Conservation (phyloP, 2,329 filamentous ascomycete genomes). For the Colletotrichum coccodes region DNA sequence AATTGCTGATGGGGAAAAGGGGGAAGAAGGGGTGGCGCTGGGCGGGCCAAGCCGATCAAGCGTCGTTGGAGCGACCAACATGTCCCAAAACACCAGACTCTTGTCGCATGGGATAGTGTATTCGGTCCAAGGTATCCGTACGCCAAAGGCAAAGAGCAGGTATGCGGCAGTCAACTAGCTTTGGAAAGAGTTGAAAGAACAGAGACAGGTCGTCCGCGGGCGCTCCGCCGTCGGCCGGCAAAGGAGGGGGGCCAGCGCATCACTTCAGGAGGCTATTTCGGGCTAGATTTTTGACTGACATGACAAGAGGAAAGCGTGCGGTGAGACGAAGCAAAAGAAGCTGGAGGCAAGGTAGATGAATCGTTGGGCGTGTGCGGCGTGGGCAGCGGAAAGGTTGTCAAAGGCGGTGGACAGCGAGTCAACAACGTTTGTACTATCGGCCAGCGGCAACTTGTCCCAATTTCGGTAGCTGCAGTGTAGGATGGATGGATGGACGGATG, state of each 20-base stretch:
- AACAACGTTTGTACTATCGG: constrained; percentile 7
- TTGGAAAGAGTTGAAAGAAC: constrained; percentile 13
- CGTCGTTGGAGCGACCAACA: constrained; percentile 21
- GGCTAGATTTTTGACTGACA: constrained; percentile 16
- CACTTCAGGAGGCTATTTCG: constrained; percentile 2
- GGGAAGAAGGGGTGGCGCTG: constrained; percentile 17
- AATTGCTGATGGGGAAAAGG: neutral
- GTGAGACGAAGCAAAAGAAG: constrained; percentile 3
- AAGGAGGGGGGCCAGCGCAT: neutral
- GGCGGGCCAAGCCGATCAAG: constrained; percentile 11
- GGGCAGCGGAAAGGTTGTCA: constrained; percentile 2
- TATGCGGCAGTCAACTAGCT: constrained; percentile 8
- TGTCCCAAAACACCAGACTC: constrained; percentile 19
- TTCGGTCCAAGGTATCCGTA: neutral
- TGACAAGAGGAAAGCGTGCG: constrained; percentile 5
- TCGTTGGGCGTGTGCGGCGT: neutral
- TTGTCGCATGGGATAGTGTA: neutral
- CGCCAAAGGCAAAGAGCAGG: constrained; percentile 3
- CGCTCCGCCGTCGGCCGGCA: neutral
- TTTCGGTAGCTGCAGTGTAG: constrained; percentile 24
- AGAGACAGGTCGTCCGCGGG: constrained; percentile 12
- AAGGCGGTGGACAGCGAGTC: constrained; percentile 25
- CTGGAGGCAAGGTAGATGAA: neutral
- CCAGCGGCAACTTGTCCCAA: constrained; percentile 11
- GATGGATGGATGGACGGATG: neutral